A percentile compares a stretch with the other conserved stretches of the same genome.
These are phyloP conservation scores for Termitomyces sp. DNA, from an alignment of 768 basidiomycete species.

Conservation along the genomic window DNA sequence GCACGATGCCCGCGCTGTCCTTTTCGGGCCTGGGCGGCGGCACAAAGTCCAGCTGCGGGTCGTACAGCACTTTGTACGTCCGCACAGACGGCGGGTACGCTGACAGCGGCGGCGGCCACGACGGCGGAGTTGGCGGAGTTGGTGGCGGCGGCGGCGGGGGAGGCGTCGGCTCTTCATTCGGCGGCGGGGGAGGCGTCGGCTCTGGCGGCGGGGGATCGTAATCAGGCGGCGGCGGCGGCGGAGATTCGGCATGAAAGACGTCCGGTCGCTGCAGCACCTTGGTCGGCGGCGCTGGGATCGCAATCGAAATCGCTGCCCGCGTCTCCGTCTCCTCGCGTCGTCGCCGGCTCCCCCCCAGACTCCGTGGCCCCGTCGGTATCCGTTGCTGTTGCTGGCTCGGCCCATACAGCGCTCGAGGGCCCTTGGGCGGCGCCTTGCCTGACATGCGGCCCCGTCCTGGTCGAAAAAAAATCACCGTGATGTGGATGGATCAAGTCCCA, in stretches of 20 bases:
- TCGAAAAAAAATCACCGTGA: neutral
- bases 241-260: constrained; percentile 1
- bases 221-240: constrained; percentile 29
- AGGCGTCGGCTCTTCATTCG: constrained; percentile 10
- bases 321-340: too few relatives aligned
- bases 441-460: constrained; percentile 44
- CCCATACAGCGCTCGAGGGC: constrained; percentile 65
- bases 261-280: too few relatives aligned
- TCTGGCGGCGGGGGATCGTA: constrained; percentile 24
- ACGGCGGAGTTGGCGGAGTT: constrained; percentile 20
- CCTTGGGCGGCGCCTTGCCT: constrained; percentile 74
- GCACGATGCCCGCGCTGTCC: neutral
- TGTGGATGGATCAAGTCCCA: too few relatives aligned
- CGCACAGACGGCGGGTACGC: constrained; percentile 24
- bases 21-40: constrained; percentile 1
- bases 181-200: constrained; percentile 27
- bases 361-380: constrained; percentile 14
- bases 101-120: constrained; percentile 19
- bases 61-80: constrained; percentile 62
- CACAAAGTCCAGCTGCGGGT: constrained; percentile 47
- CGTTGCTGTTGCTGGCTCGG: constrained; percentile 29
- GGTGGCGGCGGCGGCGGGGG: constrained; percentile 22
- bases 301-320: too few relatives aligned
- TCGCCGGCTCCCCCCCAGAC: neutral
- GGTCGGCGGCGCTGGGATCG: too few relatives aligned